Evolutionary conservation across 2,329 filamentous ascomycete species (phyloP).

Genomic region (Fusarium pininemorale): DNA sequence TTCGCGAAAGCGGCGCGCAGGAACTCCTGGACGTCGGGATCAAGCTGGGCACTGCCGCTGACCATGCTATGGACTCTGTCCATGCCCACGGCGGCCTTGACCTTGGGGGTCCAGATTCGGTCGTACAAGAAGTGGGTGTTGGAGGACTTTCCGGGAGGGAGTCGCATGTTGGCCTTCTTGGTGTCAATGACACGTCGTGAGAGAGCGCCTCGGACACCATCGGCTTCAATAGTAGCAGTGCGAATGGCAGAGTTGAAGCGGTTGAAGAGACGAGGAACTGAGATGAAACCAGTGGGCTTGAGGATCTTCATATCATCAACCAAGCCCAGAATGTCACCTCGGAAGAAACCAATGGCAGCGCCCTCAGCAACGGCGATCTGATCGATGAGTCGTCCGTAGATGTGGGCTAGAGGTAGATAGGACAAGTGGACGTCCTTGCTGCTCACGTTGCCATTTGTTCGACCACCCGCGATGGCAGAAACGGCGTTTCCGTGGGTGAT

Average conservation of each 20-base stretch:
- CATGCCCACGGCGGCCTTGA: slow-evolving; percentile 82
- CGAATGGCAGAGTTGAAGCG: slow-evolving; percentile 87
- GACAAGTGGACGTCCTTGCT: slow-evolving; percentile 75
- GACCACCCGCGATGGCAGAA: slow-evolving; percentile 71
- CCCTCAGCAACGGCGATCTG: slow-evolving; percentile 78
- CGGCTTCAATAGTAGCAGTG: slow-evolving; percentile 78
- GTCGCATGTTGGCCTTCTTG: slow-evolving; percentile 82
- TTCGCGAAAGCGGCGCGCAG: slow-evolving; percentile 84
- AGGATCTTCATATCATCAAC: slow-evolving; percentile 92
- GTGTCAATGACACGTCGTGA: slow-evolving; percentile 81
- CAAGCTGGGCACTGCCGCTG: slow-evolving; percentile 89
- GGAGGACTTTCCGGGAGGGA: slow-evolving; percentile 76
- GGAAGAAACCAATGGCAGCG: slow-evolving; percentile 87
- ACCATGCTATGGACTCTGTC: slow-evolving; percentile 78
- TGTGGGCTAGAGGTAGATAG: slow-evolving; percentile 93
- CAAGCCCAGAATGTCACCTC: slow-evolving; percentile 85
- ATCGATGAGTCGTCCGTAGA: slow-evolving; percentile 88
- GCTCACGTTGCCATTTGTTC: slow-evolving; percentile 62
- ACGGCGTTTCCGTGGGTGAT: slow-evolving; percentile 85
- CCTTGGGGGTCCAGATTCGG: slow-evolving; percentile 90
- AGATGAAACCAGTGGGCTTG: slow-evolving; percentile 83
- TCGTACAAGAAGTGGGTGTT: slow-evolving; percentile 83
- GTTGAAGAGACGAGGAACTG: slow-evolving; percentile 91
- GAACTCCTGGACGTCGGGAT: slow-evolving; percentile 88
- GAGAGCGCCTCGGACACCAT: slow-evolving; percentile 82